phyloP scores from a whole-genome alignment of 2,329 filamentous ascomycete genomes.

The Fusarium concolor region DNA sequence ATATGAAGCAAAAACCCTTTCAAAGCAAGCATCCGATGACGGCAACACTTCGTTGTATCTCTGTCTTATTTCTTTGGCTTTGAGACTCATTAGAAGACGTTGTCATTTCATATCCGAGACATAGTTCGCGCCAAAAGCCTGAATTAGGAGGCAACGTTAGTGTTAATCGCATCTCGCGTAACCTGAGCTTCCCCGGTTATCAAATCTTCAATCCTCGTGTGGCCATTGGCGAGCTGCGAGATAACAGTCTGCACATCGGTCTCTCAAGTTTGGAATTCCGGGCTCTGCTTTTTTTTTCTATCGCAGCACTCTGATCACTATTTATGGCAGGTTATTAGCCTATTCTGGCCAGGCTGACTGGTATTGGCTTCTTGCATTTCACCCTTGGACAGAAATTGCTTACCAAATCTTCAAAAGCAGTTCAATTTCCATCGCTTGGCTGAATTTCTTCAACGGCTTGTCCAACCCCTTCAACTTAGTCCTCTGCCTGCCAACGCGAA shows the following conservation, averaged over 20 bases:
- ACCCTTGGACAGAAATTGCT: accelerated
- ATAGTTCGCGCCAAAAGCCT: accelerated
- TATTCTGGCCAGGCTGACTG: too few relatives aligned
- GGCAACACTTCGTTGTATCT: not conserved
- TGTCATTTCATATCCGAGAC: not conserved
- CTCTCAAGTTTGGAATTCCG: not conserved
- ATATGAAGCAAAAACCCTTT: not conserved
- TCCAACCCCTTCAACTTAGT: not conserved
- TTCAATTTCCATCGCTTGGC: not conserved
- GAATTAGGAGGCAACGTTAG: not conserved
- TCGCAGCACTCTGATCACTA: not conserved
- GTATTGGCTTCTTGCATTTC: too few relatives aligned
- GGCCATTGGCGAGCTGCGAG: accelerated
- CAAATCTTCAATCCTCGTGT: not conserved
- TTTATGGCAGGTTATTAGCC: accelerated
- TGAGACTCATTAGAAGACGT: not conserved
- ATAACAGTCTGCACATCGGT: not conserved
- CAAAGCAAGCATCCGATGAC: not conserved
- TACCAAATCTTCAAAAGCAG: not conserved
- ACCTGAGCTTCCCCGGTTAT: not conserved
- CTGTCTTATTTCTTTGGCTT: not conserved
- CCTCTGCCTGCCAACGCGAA: accelerated
- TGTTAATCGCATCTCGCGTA: not conserved
- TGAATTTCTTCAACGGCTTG: accelerated
- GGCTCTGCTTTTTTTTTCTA: not conserved